Evolutionary conservation across 2,329 filamentous ascomycete species (phyloP).

Genomic region (Emergomyces africanus): DNA sequence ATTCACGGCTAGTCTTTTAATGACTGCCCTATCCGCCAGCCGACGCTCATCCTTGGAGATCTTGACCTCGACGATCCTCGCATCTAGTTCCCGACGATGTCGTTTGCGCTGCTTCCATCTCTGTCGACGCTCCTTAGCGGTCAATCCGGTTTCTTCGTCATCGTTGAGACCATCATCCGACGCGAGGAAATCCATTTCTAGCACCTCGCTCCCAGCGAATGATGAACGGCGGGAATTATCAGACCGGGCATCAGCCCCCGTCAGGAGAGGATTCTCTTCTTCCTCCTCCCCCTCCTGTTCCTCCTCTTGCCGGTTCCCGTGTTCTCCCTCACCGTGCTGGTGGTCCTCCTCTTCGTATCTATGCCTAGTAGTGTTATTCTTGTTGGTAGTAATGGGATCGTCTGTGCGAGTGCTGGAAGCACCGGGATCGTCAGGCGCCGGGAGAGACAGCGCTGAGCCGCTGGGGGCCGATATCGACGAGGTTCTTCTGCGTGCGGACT

Average conservation of each 20-base stretch:
- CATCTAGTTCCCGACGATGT: slow-evolving; percentile 56
- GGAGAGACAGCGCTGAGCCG: neutral
- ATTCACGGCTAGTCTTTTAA: slow-evolving; percentile 60
- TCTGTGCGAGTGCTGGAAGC: neutral
- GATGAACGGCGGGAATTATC: slow-evolving; percentile 29
- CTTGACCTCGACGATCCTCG: slow-evolving; percentile 50
- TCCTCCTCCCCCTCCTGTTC: neutral
- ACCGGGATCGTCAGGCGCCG: neutral
- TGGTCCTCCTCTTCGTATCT: neutral
- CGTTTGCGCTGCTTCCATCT: slow-evolving; percentile 54
- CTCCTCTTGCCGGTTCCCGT: neutral
- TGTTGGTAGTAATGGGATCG: neutral
- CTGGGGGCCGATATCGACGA: neutral
- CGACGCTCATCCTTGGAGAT: slow-evolving; percentile 56
- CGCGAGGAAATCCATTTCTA: slow-evolving; percentile 45
- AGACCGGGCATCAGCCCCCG: neutral
- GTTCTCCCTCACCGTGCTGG: neutral
- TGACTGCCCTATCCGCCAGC: slow-evolving; percentile 60
- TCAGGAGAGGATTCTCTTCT: neutral
- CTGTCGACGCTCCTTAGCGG: slow-evolving; percentile 50
- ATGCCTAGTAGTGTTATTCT: neutral
- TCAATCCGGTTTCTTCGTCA: slow-evolving; percentile 83
- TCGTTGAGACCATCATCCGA: slow-evolving; percentile 64
- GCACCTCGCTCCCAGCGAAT: slow-evolving; percentile 38
- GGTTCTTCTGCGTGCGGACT: neutral